phyloP scores from a whole-genome alignment of 2,329 filamentous ascomycete species.

The Uncinocarpus reesii region DNA sequence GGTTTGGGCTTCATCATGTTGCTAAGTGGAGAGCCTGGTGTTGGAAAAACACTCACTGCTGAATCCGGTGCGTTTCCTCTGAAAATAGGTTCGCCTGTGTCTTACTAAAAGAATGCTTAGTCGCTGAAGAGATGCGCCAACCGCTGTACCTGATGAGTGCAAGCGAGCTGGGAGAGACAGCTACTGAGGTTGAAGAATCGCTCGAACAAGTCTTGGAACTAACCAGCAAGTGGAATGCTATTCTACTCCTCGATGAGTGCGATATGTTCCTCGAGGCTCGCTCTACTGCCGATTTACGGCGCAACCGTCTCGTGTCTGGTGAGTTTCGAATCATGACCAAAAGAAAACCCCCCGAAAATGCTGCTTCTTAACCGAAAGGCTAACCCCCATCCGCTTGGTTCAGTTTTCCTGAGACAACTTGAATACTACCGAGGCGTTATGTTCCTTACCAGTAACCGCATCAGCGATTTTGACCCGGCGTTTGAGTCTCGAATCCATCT shows the following conservation, averaged over 20 bases:
- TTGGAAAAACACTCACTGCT: constrained; percentile 24
- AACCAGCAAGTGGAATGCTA: constrained; percentile 16
- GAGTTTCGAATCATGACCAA: neutral
- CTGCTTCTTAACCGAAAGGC: no score
- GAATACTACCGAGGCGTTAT: constrained; percentile 33
- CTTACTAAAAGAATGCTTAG: neutral
- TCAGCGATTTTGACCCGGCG: constrained; percentile 28
- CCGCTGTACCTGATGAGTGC: neutral
- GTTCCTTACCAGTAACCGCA: constrained; percentile 31
- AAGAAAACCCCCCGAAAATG: no score
- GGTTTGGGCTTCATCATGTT: constrained; percentile 43
- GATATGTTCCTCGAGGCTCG: constrained; percentile 18
- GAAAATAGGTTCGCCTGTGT: neutral
- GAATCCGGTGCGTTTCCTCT: constrained; percentile 1
- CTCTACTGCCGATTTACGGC: constrained; percentile 15
- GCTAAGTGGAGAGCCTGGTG: constrained; percentile 15
- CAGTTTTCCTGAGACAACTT: constrained; percentile 30
- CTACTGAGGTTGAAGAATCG: neutral
- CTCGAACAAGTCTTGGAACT: constrained; percentile 2
- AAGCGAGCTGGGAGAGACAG: neutral
- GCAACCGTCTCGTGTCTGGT: constrained; percentile 22
- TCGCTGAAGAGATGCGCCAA: neutral
- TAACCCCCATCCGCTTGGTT: no score
- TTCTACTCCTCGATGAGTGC: constrained; percentile 18
- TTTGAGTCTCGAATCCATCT: constrained; percentile 29